phyloP scores from a whole-genome alignment of 129 eudicot genomes.

The Pulicaria dysenterica region DNA sequence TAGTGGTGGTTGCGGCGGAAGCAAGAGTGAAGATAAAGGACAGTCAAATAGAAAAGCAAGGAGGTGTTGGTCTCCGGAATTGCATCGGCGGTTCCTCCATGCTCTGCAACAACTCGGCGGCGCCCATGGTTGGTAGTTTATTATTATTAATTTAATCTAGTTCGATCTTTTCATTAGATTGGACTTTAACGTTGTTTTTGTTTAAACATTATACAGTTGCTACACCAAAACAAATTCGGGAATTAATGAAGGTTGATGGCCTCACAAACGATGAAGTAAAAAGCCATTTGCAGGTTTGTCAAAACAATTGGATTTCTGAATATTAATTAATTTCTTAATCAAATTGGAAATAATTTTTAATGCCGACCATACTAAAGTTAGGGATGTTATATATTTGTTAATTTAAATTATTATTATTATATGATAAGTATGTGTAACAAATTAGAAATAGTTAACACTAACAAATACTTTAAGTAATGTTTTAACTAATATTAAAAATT shows the following conservation, averaged over 20 bases:
- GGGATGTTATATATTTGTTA: no score
- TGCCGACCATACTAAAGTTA: no score
- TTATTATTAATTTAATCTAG: background rate
- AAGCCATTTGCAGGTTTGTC: conserved; percentile 96
- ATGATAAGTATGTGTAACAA: no score
- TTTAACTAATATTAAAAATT: no score
- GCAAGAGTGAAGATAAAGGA: conserved; percentile 60
- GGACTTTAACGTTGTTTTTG: background rate
- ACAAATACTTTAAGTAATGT: no score
- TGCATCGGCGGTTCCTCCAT: conserved; percentile 76
- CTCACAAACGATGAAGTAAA: conserved; percentile 99
- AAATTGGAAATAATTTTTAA: no score
- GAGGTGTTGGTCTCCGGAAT: conserved; percentile 93
- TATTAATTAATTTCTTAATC: background rate
- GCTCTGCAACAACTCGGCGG: conserved; percentile 97
- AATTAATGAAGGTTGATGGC: conserved; percentile 97
- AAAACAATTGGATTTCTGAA: background rate
- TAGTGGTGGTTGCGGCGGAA: conserved; percentile 44
- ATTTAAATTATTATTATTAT: no score
- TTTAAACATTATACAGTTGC: conserved; percentile 57
- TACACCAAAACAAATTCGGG: conserved; percentile 99
- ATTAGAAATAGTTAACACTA: no score
- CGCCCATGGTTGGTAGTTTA: conserved; percentile 72
- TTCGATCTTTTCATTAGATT: background rate
- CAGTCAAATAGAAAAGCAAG: conserved; percentile 72